phyloP scores from a whole-genome alignment of 2,329 filamentous ascomycete genomes.

The Fusarium sp. region DNA sequence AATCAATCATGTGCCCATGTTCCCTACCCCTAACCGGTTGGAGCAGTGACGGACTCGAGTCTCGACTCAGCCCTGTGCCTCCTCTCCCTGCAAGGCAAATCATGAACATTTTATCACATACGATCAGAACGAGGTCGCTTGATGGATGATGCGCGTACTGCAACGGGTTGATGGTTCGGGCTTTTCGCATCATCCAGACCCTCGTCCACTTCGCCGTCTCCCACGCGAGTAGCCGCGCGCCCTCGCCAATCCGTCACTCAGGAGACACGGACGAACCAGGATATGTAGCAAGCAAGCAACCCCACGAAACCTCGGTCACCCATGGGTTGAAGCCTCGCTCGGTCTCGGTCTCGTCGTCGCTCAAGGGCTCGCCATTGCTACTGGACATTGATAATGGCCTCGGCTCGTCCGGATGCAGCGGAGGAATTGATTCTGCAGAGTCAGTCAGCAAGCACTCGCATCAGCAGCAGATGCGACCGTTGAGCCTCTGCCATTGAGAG shows the following conservation, averaged over 20 bases:
- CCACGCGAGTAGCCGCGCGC: slow-evolving; percentile 23
- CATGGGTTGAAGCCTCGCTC: slow-evolving; percentile 7
- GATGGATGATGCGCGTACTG: slow-evolving; percentile 15
- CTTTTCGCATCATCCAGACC: slow-evolving; percentile 27
- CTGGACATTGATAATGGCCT: neutral
- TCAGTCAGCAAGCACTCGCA: slow-evolving; percentile 9
- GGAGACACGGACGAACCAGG: slow-evolving; percentile 17
- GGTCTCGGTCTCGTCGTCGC: neutral
- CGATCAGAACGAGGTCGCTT: neutral
- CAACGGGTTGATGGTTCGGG: slow-evolving; percentile 19
- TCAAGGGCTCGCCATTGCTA: neutral
- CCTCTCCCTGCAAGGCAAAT: neutral
- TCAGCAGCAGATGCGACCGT: slow-evolving; percentile 14
- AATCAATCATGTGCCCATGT: slow-evolving; percentile 13
- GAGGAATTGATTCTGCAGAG: slow-evolving; percentile 19
- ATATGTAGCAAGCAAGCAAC: slow-evolving; percentile 1
- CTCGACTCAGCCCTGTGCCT: slow-evolving; percentile 29
- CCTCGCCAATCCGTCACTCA: slow-evolving; percentile 11
- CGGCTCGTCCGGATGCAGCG: slow-evolving; percentile 38
- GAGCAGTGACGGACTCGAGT: neutral
- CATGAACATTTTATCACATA: neutral
- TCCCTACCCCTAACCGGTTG: neutral
- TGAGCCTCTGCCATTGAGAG: slow-evolving; percentile 21
- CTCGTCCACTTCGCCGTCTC: neutral
- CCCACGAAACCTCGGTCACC: slow-evolving; percentile 25